A percentile compares a stretch with the other conserved stretches of the same genome.
Evolutionary conservation across 2,329 filamentous ascomycete species (phyloP).

Genomic region (Nectriaceae sp.): DNA sequence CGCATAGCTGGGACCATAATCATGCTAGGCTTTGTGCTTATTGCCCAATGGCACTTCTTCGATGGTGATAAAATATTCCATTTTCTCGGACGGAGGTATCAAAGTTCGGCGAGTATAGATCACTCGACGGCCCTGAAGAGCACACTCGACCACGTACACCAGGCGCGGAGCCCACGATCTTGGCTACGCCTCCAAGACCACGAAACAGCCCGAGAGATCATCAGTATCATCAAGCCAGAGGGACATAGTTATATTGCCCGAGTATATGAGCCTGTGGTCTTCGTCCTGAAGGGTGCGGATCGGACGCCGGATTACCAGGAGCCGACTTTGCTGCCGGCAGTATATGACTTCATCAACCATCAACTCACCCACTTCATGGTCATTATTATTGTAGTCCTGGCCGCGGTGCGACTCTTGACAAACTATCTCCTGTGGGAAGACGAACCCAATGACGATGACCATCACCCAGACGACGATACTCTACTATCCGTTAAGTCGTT

Average conservation of each 20-base stretch:
- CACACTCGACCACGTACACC: conserved; percentile 63
- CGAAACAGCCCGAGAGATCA: conserved; percentile 75
- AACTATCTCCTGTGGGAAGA: conserved; percentile 74
- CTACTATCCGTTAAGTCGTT: conserved; percentile 63
- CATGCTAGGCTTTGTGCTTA: conserved; percentile 70
- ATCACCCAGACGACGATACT: conserved; percentile 46
- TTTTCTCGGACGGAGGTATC: conserved; percentile 28
- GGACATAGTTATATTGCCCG: conserved; percentile 72
- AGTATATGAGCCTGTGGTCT: conserved; percentile 74
- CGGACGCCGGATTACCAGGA: conserved; percentile 55
- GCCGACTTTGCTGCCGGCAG: conserved; percentile 37
- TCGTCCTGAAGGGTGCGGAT: conserved; percentile 69
- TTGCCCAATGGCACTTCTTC: conserved; percentile 78
- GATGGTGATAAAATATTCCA: conserved; percentile 53
- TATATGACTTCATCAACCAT: conserved; percentile 67
- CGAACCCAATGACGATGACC: conserved; percentile 46
- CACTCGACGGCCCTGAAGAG: conserved; percentile 33
- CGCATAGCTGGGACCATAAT: conserved; percentile 74
- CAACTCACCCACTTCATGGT: conserved; percentile 62
- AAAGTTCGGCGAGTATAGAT: conserved; percentile 12
- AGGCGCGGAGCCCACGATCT: conserved; percentile 72
- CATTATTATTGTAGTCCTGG: conserved; percentile 62
- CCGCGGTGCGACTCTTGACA: conserved; percentile 69
- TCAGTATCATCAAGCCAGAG: conserved; percentile 72
- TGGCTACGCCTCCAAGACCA: conserved; percentile 80